Percentiles rank a stretch among this genome's conserved stretches.
Evolutionary conservation across 2,329 filamentous ascomycete genomes (phyloP).

Genomic region (Fusarium albosuccineum): DNA sequence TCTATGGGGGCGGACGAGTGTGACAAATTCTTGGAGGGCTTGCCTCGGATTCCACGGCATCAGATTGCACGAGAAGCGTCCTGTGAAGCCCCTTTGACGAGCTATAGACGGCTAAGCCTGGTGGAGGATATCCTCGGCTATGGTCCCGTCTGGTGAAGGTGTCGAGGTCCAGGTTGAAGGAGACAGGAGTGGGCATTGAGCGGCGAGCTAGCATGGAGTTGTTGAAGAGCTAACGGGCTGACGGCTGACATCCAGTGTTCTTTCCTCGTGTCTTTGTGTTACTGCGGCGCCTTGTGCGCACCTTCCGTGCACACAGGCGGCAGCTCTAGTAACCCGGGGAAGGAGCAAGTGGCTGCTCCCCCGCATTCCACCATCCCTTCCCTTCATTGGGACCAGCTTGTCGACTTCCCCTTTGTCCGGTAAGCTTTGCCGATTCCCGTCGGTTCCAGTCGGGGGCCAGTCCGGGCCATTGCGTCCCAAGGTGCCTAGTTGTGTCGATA

Average conservation of each 20-base stretch:
- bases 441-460: constrained; percentile 20
- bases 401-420: constrained; percentile 29
- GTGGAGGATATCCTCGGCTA: constrained; percentile 21
- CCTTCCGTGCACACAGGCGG: constrained; percentile 14
- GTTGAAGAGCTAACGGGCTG: neutral
- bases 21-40: constrained; percentile 22
- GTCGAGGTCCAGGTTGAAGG: constrained; percentile 5
- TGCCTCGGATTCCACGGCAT: constrained; percentile 33
- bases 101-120: constrained; percentile 15
- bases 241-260: constrained; percentile 6
- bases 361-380: constrained; percentile 20
- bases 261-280: constrained; percentile 14
- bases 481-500: no score
- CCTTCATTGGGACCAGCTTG: neutral
- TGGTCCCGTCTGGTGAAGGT: neutral
- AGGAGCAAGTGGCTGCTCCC: constrained; percentile 12
- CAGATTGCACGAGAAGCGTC: constrained; percentile 22
- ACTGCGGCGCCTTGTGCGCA: neutral
- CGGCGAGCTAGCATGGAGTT: neutral
- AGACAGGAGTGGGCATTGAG: constrained; percentile 10
- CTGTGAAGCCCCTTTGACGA: constrained; percentile 12
- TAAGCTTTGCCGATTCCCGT: constrained; percentile 25
- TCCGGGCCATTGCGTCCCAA: constrained; percentile 14
- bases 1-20: constrained; percentile 16
- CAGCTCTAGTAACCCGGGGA: constrained; percentile 9